A percentile compares a stretch with the other conserved stretches of the same genome.
Conservation (phyloP, 495 filamentous ascomycete species). For the Saxophila tyrrhenica region DNA sequence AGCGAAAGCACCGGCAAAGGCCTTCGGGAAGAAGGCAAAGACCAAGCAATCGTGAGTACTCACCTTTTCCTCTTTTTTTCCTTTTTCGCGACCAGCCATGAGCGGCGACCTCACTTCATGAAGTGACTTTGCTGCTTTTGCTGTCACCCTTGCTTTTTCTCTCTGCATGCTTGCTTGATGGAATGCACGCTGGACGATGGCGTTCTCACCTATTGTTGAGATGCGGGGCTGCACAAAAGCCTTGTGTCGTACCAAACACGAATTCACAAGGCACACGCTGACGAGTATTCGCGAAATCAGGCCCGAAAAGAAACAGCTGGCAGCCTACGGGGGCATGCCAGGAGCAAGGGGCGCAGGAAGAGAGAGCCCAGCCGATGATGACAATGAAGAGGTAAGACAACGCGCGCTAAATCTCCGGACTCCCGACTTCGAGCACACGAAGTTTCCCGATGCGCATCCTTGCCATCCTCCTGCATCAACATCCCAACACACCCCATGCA, state of each 20-base stretch:
- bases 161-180: constrained; percentile 7
- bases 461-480: constrained; percentile 11
- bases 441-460: constrained; percentile 16
- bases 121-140: neutral
- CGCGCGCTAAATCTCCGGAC: constrained; percentile 16
- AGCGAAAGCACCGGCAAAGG: constrained; percentile 39
- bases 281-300: constrained; percentile 13
- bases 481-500: constrained; percentile 15
- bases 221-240: constrained; percentile 9
- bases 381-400: constrained; percentile 33
- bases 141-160: no score
- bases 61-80: neutral
- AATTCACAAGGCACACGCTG: constrained; percentile 7
- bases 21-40: constrained; percentile 38
- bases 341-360: constrained; percentile 25
- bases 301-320: constrained; percentile 32
- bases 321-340: constrained; percentile 29
- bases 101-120: neutral
- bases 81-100: neutral
- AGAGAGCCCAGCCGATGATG: constrained; percentile 30
- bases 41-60: constrained; percentile 60
- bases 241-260: neutral
- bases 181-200: neutral
- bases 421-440: constrained; percentile 10
- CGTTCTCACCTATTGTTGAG: neutral